These are phyloP conservation scores for Globisporangium alternatum DNA, from an alignment of 352 stramenopile genomes.

Conservation along the genomic window DNA sequence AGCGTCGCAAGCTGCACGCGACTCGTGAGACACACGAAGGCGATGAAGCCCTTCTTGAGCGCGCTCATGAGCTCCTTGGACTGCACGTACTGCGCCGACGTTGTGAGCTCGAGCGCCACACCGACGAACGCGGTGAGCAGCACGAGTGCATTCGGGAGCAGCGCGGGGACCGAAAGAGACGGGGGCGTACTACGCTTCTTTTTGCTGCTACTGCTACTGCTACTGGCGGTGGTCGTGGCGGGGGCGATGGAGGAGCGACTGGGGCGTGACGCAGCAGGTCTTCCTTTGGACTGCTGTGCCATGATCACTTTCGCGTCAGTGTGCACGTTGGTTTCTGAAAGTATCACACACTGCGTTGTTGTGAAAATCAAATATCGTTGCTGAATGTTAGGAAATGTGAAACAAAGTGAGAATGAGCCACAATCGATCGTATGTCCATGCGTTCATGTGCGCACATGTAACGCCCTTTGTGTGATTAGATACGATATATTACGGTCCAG, in stretches of 20 bases:
- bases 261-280: background rate
- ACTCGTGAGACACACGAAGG: conserved; percentile 53
- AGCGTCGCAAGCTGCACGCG: conserved; percentile 44
- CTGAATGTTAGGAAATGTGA: no score
- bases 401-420: no score
- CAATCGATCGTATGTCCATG: no score
- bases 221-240: background rate
- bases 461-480: background rate
- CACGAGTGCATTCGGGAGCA: conserved; percentile 41
- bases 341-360: background rate
- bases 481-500: conserved; percentile 6
- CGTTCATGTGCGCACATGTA: background rate
- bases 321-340: background rate
- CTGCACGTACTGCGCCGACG: conserved; percentile 40
- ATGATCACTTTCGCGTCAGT: background rate
- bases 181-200: background rate
- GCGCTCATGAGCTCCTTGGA: conserved; percentile 37
- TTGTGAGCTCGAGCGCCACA: conserved; percentile 59
- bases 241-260: background rate
- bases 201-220: background rate
- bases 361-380: background rate
- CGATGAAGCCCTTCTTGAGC: conserved; percentile 60
- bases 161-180: conserved; percentile 11
- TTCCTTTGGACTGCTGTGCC: conserved; percentile 14
- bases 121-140: conserved; percentile 32